Percentiles rank a stretch among this genome's conserved stretches.
Conservation (phyloP, 495 filamentous ascomycete species). For the Cercophora sp. region DNA sequence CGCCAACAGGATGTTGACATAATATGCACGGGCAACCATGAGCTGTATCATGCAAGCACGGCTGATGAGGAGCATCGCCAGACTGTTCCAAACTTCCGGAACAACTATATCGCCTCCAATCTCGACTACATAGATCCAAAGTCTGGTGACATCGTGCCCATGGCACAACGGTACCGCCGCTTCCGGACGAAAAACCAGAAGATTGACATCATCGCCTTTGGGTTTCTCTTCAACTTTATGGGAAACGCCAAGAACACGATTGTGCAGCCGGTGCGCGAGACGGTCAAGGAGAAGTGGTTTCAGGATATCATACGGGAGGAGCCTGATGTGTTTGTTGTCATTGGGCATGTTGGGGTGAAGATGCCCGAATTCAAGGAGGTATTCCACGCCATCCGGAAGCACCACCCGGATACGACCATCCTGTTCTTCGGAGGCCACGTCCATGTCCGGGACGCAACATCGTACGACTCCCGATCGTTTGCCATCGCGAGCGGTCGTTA, state of each 20-base stretch:
- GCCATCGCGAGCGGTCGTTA: slow-evolving; percentile 90
- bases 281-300: slow-evolving; percentile 85
- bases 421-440: slow-evolving; percentile 92
- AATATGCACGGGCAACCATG: slow-evolving; percentile 89
- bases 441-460: slow-evolving; percentile 81
- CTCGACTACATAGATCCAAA: slow-evolving; percentile 78
- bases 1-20: slow-evolving; percentile 78
- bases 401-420: slow-evolving; percentile 76
- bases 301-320: slow-evolving; percentile 78
- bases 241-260: slow-evolving; percentile 85
- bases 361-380: slow-evolving; percentile 74
- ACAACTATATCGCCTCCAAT: slow-evolving; percentile 82
- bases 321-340: slow-evolving; percentile 82
- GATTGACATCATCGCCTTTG: slow-evolving; percentile 80
- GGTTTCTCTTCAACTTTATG: slow-evolving; percentile 91
- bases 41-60: slow-evolving; percentile 78
- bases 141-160: slow-evolving; percentile 63
- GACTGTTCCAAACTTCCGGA: slow-evolving; percentile 74
- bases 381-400: slow-evolving; percentile 71
- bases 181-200: slow-evolving; percentile 86
- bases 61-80: slow-evolving; percentile 69
- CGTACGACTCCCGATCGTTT: slow-evolving; percentile 75
- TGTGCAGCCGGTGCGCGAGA: slow-evolving; percentile 71
- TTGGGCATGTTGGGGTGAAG: slow-evolving; percentile 79
- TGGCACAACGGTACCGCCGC: slow-evolving; percentile 78